phyloP scores from a whole-genome alignment of 148 eudicot species.

The Cornus florida region DNA sequence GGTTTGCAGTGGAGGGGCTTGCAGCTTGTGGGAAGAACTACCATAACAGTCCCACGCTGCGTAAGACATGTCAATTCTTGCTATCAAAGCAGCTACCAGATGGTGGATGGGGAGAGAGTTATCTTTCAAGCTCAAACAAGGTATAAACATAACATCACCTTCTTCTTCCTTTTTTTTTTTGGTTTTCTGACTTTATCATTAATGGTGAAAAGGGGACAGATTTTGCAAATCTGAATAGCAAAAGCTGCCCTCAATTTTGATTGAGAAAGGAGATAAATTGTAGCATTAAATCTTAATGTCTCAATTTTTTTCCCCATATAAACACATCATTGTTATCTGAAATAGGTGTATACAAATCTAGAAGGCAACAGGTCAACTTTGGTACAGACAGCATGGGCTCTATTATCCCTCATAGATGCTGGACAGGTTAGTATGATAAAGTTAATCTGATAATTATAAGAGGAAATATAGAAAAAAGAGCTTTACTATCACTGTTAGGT shows the following conservation, averaged over 20 bases:
- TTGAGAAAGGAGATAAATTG: no score
- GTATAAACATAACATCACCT: constrained; percentile 7
- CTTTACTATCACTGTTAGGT: no score
- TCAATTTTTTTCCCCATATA: not conserved
- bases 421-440: constrained; percentile 46
- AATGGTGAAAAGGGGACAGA: no score
- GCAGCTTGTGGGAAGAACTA: constrained; percentile 38
- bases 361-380: constrained; percentile 50
- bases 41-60: constrained; percentile 36
- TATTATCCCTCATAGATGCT: constrained; percentile 60
- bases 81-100: constrained; percentile 53
- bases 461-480: no score
- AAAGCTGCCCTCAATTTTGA: no score
- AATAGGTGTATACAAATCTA: constrained; percentile 50
- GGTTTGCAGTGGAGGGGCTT: constrained; percentile 62
- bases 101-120: constrained; percentile 81
- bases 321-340: not conserved
- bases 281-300: not conserved
- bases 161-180: no score
- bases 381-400: constrained; percentile 78
- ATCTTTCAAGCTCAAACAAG: constrained; percentile 59
- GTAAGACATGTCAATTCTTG: constrained; percentile 52
- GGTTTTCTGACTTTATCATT: no score
- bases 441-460: no score
- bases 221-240: no score